phyloP scores from a whole-genome alignment of 176 grass and related monocot species.

The Oryza meyeriana region DNA sequence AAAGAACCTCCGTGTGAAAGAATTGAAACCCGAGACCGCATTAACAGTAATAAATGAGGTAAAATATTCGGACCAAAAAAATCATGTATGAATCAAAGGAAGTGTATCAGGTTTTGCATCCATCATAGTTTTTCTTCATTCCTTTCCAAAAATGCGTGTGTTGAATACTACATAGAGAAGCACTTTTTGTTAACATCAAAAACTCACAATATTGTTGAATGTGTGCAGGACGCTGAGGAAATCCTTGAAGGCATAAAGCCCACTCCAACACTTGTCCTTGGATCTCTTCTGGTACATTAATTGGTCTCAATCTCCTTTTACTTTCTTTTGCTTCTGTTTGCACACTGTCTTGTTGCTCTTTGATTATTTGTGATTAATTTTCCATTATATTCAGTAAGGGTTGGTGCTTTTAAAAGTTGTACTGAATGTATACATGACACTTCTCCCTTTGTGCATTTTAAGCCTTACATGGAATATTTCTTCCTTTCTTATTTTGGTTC shows the following conservation, averaged over 20 bases:
- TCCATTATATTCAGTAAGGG: not conserved
- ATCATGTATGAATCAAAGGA: not conserved
- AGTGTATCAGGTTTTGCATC: not conserved
- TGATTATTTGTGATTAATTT: not conserved
- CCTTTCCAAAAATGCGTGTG: not conserved
- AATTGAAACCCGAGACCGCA: conserved; percentile 80
- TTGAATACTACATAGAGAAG: not conserved
- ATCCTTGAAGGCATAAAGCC: conserved; percentile 81
- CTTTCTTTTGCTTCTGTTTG: not conserved
- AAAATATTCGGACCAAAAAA: conserved; percentile 28
- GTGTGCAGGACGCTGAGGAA: conserved; percentile 80
- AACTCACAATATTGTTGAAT: conserved; percentile 24
- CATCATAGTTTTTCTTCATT: not conserved
- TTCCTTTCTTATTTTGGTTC: conserved; percentile 30
- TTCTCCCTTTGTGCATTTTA: not conserved
- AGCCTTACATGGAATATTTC: not conserved
- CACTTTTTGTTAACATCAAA: not conserved
- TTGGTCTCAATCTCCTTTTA: not conserved
- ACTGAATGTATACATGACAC: not conserved
- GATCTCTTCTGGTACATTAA: conserved; percentile 62
- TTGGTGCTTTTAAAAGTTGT: not conserved
- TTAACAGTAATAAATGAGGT: conserved; percentile 96
- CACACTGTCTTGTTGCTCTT: not conserved
- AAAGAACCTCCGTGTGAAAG: conserved; percentile 79
- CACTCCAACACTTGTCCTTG: conserved; percentile 71